Conservation (phyloP, 129 eudicot genomes). For the Solidago caesia region DNA sequence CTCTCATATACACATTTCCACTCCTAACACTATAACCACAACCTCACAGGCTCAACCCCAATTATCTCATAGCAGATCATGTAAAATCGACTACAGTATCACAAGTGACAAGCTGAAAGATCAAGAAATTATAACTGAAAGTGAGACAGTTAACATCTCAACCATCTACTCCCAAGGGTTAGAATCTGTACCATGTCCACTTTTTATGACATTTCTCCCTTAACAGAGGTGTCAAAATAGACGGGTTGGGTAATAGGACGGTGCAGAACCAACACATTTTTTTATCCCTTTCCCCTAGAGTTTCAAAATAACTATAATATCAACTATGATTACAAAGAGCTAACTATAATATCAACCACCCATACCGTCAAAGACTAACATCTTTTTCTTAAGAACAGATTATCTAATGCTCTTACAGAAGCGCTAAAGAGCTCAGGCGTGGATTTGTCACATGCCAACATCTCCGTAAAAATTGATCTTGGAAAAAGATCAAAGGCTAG, state of each 20-base stretch:
- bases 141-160: constrained; percentile 82
- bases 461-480: constrained; percentile 84
- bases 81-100: constrained; percentile 36
- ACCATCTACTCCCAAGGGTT: constrained; percentile 84
- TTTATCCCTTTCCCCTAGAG: too few species aligned
- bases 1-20: not conserved
- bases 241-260: not conserved
- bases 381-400: constrained; percentile 41
- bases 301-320: too few species aligned
- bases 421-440: constrained; percentile 84
- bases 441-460: constrained; percentile 78
- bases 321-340: too few species aligned
- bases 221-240: not conserved
- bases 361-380: not conserved
- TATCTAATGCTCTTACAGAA: constrained; percentile 70
- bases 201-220: not conserved
- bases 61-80: constrained; percentile 40
- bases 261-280: too few species aligned
- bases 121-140: constrained; percentile 59
- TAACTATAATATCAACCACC: too few species aligned
- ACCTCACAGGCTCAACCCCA: constrained; percentile 50
- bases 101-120: constrained; percentile 42
- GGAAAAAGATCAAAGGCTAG: constrained; percentile 55
- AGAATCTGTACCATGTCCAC: constrained; percentile 25
- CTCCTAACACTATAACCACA: constrained; percentile 31